These are phyloP conservation scores for Teunomyces kruisii DNA, from an alignment of 805 yeast species.

Conservation along the genomic window DNA sequence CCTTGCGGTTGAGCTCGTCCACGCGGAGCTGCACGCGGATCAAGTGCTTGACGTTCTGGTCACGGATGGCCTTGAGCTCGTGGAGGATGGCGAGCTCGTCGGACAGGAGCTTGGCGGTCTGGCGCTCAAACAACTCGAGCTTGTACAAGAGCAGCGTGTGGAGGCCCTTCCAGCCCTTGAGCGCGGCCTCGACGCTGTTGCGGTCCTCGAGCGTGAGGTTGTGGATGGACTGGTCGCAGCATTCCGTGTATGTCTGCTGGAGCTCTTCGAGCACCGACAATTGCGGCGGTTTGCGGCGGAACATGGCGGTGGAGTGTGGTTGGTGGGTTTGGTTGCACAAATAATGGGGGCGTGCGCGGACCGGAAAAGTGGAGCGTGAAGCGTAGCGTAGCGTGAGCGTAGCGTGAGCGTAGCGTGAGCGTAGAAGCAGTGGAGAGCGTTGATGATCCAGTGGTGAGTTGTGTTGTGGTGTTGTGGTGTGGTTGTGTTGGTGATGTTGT, in stretches of 20 bases:
- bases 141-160: slow-evolving; percentile 60
- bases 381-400: no score
- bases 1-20: slow-evolving; percentile 35
- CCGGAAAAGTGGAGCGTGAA: no score
- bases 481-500: no score
- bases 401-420: no score
- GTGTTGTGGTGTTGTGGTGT: no score
- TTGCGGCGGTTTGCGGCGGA: slow-evolving; percentile 59
- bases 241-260: slow-evolving; percentile 58
- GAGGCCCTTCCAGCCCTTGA: slow-evolving; percentile 73
- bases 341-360: no score
- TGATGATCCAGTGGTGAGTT: no score
- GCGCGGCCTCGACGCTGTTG: slow-evolving; percentile 51
- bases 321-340: no score
- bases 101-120: slow-evolving; percentile 23
- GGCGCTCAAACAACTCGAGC: slow-evolving; percentile 52
- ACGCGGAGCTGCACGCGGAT: slow-evolving; percentile 39
- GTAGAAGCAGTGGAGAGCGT: no score
- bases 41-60: slow-evolving; percentile 43
- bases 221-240: slow-evolving; percentile 57
- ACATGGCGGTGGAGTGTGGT: slow-evolving; percentile 14
- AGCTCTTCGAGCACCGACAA: slow-evolving; percentile 52
- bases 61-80: slow-evolving; percentile 38
- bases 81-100: slow-evolving; percentile 27
- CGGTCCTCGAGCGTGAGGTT: slow-evolving; percentile 60